Base-by-base conservation (phyloP, 2,329 filamentous ascomycete genomes). In the Ophiostoma pallidulum region DNA sequence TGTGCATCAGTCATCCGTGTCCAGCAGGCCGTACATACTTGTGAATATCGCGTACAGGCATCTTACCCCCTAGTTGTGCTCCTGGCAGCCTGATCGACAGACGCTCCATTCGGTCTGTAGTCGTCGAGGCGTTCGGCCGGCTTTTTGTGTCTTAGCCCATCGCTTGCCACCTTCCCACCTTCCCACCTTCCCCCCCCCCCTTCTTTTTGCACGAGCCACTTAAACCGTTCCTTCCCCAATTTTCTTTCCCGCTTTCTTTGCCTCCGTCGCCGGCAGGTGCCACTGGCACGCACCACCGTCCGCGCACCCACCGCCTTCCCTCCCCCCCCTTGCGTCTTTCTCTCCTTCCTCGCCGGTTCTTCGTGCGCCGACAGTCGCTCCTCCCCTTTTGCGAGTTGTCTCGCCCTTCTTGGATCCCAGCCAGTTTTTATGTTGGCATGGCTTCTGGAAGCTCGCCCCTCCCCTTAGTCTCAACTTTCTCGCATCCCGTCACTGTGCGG, bases 391-490 rank as follows among this genome's bases (percentile, higher is more conserved):
- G 26, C 14, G 19, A 31, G 28, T 44, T 22, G 41, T 31, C 16
- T 37, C 28, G n/a, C 32, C 28, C 41, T 45, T 32, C 26, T 31
- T 35, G 24, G 31, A 24, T 8, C 45, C 22, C n/a, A n/a, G 10
- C 12, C 38, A 37, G 8, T 38, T 36, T 32, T 41, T n/a, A n/a
- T n/a, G 20, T 36, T 45, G 45, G 31, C 19, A 18, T 26, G 42
- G 46, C 39, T 41, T 46, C 38, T 45, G 42, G 38, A 48, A 48
- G 49, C 37, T 41, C 31, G 31, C 20, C 33, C 26, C 33, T 38
- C 29, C 29, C 28, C 36, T 29, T 24, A 36, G 35, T 24, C 38
- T 39, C 31, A 9, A 20, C 41, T 18, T 12, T 20, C 32, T 29
- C 29, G 22, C 42, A 28, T 39, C 33, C 32, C 43, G 38, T 43